phyloP scores from a whole-genome alignment of 257 asterid genomes.

The Fraxinus pennsylvanica region DNA sequence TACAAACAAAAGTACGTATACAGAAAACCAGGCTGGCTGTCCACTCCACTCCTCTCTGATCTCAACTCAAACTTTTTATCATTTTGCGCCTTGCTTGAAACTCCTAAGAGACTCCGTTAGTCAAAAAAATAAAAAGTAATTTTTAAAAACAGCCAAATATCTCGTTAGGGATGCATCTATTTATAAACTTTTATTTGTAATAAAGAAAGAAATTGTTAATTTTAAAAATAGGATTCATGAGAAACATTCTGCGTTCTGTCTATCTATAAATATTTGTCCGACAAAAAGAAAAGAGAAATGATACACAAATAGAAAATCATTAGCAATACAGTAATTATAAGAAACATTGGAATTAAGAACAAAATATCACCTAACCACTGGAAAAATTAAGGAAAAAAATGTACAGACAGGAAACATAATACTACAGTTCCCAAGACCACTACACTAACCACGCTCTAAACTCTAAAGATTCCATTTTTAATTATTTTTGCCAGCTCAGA shows the following conservation, averaged over 20 bases:
- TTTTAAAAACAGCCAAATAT: too few relatives aligned
- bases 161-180: too few relatives aligned
- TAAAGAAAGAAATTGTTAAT: too few relatives aligned
- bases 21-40: not conserved
- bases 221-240: not conserved
- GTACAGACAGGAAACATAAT: conserved; percentile 36
- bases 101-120: not conserved
- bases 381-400: conserved; percentile 16
- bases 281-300: not conserved
- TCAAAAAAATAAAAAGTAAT: too few relatives aligned
- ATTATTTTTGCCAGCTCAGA: conserved; percentile 33
- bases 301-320: not conserved
- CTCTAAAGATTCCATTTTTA: conserved; percentile 21
- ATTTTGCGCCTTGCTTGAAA: not conserved
- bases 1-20: not conserved
- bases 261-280: not conserved
- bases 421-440: conserved; percentile 32
- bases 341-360: not conserved
- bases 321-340: not conserved
- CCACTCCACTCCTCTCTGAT: not conserved
- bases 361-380: not conserved
- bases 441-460: conserved; percentile 22
- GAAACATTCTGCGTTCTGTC: not conserved
- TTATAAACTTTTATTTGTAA: too few relatives aligned
- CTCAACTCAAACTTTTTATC: not conserved